These are phyloP conservation scores for Zygosaccharomyces rouxii DNA, from an alignment of 805 yeast genomes.

Conservation along the genomic window DNA sequence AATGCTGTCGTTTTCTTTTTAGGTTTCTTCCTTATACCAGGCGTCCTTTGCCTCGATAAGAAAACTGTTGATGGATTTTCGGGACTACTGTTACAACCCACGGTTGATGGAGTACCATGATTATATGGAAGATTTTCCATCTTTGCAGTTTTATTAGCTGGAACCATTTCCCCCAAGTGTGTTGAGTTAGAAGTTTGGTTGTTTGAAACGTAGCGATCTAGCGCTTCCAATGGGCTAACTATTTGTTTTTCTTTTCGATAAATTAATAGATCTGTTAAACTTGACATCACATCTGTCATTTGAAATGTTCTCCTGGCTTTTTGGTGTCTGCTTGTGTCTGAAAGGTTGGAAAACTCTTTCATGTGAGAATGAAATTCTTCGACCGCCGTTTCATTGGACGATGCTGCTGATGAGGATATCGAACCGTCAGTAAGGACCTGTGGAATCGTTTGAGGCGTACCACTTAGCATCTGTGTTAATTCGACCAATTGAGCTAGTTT, in stretches of 20 bases:
- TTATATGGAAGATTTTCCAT: background rate
- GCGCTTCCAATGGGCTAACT: constrained; percentile 51
- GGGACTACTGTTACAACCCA: background rate
- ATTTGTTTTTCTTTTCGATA: constrained; percentile 47
- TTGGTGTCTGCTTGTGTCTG: constrained; percentile 60
- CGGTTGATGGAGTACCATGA: background rate
- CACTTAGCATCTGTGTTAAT: constrained; percentile 3
- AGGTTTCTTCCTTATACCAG: constrained; percentile 5
- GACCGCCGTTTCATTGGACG: constrained; percentile 16
- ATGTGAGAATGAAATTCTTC: constrained; percentile 37
- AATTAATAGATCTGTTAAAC: constrained; percentile 59
- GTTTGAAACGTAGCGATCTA: constrained; percentile 39
- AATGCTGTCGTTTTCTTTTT: constrained; percentile 1
- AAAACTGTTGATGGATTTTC: background rate
- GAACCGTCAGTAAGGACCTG: background rate
- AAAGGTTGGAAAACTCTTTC: constrained; percentile 44
- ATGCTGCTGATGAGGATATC: too few species aligned
- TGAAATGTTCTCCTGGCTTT: constrained; percentile 67
- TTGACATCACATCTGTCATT: constrained; percentile 73
- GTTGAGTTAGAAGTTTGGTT: background rate
- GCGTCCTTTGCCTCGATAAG: background rate
- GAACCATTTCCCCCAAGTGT: background rate
- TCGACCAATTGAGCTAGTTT: constrained; percentile 9
- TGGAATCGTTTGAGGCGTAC: background rate
- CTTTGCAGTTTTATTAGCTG: background rate